phyloP scores from a whole-genome alignment of 2,329 filamentous ascomycete genomes.

The Monosporascus ibericus region DNA sequence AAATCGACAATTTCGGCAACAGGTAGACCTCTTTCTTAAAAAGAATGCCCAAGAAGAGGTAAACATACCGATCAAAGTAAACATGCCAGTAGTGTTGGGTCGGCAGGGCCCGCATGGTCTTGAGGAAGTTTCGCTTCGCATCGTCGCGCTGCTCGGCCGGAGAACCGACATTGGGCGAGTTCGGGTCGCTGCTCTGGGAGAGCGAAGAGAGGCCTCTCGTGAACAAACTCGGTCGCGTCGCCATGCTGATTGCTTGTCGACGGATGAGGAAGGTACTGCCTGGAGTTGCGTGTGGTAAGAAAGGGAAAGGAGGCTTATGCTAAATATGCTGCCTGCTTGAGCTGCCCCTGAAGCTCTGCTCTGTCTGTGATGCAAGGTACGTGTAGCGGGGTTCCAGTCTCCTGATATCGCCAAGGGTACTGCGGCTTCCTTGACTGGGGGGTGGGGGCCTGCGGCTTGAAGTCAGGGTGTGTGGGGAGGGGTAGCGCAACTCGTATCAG shows the following conservation, averaged over 20 bases:
- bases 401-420: neutral
- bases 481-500: neutral
- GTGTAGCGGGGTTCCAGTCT: neutral
- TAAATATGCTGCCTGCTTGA: neutral
- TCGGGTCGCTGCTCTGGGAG: conserved; percentile 52
- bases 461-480: neutral
- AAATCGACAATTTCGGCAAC: too few relatives aligned
- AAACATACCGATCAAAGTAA: conserved; percentile 54
- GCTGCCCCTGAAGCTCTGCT: neutral
- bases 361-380: neutral
- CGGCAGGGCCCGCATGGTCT: conserved; percentile 64
- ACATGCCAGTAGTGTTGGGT: conserved; percentile 78
- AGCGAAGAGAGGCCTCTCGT: conserved; percentile 58
- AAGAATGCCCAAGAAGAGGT: neutral
- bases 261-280: conserved; percentile 3
- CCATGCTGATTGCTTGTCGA: conserved; percentile 35
- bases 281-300: conserved; percentile 10
- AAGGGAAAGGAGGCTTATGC: neutral
- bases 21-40: neutral
- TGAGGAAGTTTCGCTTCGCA: conserved; percentile 77
- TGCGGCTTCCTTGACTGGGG: neutral
- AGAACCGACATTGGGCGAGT: conserved; percentile 56
- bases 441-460: neutral
- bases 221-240: conserved; percentile 51
- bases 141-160: conserved; percentile 69